phyloP scores from a whole-genome alignment of 768 basidiomycete species.

The Hirschioporus abietinus region DNA sequence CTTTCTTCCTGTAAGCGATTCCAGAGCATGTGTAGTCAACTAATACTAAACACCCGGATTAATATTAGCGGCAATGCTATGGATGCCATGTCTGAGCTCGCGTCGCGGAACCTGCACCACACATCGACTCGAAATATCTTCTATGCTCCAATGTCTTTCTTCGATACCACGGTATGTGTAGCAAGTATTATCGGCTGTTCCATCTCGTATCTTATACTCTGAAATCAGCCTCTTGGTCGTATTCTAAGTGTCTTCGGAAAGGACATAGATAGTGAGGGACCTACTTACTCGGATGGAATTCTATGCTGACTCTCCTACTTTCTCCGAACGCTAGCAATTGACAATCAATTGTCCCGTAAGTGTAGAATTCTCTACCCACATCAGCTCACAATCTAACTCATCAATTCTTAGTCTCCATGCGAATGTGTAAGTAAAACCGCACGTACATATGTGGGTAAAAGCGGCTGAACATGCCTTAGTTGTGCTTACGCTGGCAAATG shows the following conservation, averaged over 20 bases:
- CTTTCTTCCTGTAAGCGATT: slow-evolving; percentile 46
- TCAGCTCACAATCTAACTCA: not conserved
- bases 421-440: slow-evolving; percentile 40
- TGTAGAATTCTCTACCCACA: not conserved
- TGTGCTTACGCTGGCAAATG: slow-evolving; percentile 42
- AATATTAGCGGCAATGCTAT: slow-evolving; percentile 41
- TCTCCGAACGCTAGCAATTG: slow-evolving; percentile 36
- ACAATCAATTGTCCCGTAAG: slow-evolving; percentile 55
- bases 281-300: not conserved
- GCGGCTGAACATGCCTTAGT: slow-evolving; percentile 28
- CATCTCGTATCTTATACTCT: not conserved
- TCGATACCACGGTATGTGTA: slow-evolving; percentile 55
- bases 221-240: slow-evolving; percentile 48
- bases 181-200: not conserved
- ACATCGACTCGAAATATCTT: slow-evolving; percentile 51
- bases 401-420: slow-evolving; percentile 41
- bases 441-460: not conserved
- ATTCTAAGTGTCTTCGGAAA: slow-evolving; percentile 61
- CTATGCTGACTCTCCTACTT: not conserved
- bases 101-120: slow-evolving; percentile 59
- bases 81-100: slow-evolving; percentile 52
- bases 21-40: not conserved
- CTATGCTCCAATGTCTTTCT: slow-evolving; percentile 72
- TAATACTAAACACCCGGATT: not conserved
- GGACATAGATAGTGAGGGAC: slow-evolving; percentile 59